These are phyloP conservation scores for Diatrype stigma DNA, from an alignment of 2,329 filamentous ascomycete species.

Conservation along the genomic window DNA sequence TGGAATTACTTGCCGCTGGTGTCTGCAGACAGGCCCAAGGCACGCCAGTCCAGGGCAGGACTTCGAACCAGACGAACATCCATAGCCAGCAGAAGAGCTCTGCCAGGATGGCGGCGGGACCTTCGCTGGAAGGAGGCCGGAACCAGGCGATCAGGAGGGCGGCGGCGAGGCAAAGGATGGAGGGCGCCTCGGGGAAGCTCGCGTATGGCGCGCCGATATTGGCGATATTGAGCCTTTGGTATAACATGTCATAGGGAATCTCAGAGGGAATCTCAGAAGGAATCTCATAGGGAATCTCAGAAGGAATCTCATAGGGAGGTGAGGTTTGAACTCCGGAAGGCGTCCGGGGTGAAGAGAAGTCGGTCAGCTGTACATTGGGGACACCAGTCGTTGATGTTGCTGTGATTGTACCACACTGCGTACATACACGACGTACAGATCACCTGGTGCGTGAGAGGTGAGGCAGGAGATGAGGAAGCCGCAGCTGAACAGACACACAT, in stretches of 20 bases:
- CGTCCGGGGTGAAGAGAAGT: no score
- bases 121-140: neutral
- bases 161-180: neutral
- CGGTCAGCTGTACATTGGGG: no score
- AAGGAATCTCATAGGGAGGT: no score
- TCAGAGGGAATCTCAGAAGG: no score
- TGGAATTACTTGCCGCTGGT: neutral
- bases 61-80: neutral
- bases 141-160: neutral
- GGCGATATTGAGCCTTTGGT: conserved; percentile 2
- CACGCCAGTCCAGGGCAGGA: neutral
- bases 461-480: no score
- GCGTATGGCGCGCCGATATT: conserved; percentile 3
- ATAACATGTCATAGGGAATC: neutral
- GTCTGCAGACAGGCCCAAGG: neutral
- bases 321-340: no score
- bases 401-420: no score
- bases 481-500: no score
- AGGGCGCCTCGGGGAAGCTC: neutral
- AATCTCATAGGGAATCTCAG: no score
- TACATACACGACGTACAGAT: no score
- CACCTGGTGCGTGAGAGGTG: no score
- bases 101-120: neutral
- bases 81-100: conserved; percentile 1
- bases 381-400: no score